These are phyloP conservation scores for Leptographium procerum DNA, from an alignment of 2,329 filamentous ascomycete genomes.

Conservation along the genomic window DNA sequence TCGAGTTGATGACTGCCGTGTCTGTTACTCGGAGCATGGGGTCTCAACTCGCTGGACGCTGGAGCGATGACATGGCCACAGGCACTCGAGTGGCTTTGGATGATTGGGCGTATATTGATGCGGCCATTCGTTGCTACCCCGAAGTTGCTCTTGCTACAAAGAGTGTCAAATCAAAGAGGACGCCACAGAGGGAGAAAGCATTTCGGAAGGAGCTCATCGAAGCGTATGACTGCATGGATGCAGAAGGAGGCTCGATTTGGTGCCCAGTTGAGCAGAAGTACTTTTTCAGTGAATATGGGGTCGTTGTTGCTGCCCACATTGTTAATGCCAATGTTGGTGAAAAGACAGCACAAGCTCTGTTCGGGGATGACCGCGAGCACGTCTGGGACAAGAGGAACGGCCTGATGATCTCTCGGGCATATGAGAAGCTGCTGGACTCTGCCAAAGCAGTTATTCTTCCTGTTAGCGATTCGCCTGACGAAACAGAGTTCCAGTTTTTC, in stretches of 20 bases:
- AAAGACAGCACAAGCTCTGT: background rate
- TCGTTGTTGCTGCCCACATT: background rate
- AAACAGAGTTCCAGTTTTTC: background rate
- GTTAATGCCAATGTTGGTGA: slow-evolving; percentile 1
- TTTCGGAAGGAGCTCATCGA: background rate
- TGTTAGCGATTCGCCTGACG: background rate
- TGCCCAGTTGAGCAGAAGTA: background rate
- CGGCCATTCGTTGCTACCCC: background rate
- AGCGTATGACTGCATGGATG: background rate
- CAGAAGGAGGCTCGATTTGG: background rate
- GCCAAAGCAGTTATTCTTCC: background rate
- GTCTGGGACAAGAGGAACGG: background rate
- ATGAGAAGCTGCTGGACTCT: background rate
- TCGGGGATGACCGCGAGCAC: background rate
- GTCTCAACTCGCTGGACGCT: background rate
- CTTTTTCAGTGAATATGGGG: background rate
- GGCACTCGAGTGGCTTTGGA: background rate
- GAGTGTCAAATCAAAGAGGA: background rate
- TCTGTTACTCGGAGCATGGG: background rate
- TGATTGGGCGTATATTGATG: background rate
- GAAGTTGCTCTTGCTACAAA: background rate
- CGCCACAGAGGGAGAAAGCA: background rate
- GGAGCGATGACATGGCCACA: background rate
- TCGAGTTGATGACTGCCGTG: background rate
- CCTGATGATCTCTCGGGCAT: background rate